Base-by-base conservation (phyloP, 371 early-diverging fungal species). In the Blastocladiella emersonii region DNA sequence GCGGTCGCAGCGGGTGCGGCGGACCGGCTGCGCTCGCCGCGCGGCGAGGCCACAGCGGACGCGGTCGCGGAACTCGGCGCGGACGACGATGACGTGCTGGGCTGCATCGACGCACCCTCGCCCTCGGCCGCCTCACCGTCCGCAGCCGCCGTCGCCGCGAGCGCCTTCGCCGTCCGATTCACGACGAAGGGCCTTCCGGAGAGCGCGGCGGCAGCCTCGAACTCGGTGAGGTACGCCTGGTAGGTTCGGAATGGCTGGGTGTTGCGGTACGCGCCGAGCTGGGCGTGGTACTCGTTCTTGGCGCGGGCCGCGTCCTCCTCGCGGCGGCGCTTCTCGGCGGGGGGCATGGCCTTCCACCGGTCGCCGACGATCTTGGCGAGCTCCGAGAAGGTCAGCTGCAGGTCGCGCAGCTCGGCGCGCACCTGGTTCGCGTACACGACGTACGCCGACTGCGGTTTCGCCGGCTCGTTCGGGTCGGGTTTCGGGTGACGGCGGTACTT, bases 371-470 rank as follows among this genome's bases (percentile, higher is more conserved):
- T 70, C 53, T 78, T 77, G 12, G 81, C 78, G 21, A 78, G 63
- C 34, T 78, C 76, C 0, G 76, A 72, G 64, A 80, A 80, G 0
- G 76, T 71, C 57, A 77, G 69, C 61, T 75, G 74, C 25, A 75
- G 67, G 17, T 73, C 66, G 34, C 73, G 70, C 12, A 76, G 56
- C 63, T 78, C 79, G 21, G 71, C 72, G 19, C 81, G 70, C 19
- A 79, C 69, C 32, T 73, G 65, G 43, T 77, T 77, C 15, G 78
- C 75, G 63, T 78, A 81, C 74, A 77, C 75, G 27, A 81, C 80
- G 67, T 81, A 81, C 0, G 81, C 81, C 3, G 81, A 80, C 21
- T 72, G 71, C 19, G 81, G 81, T 39, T 78, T 79, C 32, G 70
- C 49, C 8, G 81, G 81, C 19, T 76, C 80, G 41, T 78, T 77